Percentiles rank a stretch among this genome's conserved stretches.
These are phyloP conservation scores for Myxozyma neglecta DNA, from an alignment of 805 yeast species.

Conservation along the genomic window DNA sequence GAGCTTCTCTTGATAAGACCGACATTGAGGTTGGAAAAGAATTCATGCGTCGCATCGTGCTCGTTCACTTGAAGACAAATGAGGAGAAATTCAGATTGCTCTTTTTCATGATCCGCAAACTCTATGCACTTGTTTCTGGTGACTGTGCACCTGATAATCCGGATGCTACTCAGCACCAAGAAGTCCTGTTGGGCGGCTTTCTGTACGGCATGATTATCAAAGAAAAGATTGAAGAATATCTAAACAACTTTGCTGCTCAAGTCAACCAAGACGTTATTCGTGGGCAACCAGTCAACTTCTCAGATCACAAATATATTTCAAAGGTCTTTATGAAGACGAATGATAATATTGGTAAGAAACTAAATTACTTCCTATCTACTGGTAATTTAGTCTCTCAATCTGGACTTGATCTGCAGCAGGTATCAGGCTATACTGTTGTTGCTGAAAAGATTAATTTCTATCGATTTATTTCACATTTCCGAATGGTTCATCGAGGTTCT, in stretches of 20 bases:
- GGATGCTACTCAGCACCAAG: slow-evolving; percentile 99
- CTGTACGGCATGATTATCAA: slow-evolving; percentile 94
- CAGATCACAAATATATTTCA: slow-evolving; percentile 77
- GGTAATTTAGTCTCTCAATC: slow-evolving; percentile 97
- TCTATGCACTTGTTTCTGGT: slow-evolving; percentile 92
- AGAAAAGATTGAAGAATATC: slow-evolving; percentile 93
- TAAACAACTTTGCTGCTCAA: slow-evolving; percentile 69
- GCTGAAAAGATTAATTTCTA: slow-evolving; percentile 98
- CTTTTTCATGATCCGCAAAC: slow-evolving; percentile 91
- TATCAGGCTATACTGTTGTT: slow-evolving; percentile 95
- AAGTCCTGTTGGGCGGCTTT: slow-evolving; percentile 91
- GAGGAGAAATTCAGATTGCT: slow-evolving; percentile 83
- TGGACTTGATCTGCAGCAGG: slow-evolving; percentile 96
- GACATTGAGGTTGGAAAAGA: slow-evolving; percentile 90
- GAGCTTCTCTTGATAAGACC: slow-evolving; percentile 80
- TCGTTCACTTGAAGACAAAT: slow-evolving; percentile 74
- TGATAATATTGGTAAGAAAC: slow-evolving; percentile 91
- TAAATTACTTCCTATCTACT: slow-evolving; percentile 91
- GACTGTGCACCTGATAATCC: slow-evolving; percentile 97
- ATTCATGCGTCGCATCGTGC: slow-evolving; percentile 76
- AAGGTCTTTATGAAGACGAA: slow-evolving; percentile 76
- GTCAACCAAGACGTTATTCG: slow-evolving; percentile 73
- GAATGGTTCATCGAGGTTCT: slow-evolving; percentile 99
- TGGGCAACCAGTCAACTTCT: slow-evolving; percentile 67
- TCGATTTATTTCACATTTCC: slow-evolving; percentile 95